phyloP scores from a whole-genome alignment of 495 filamentous ascomycete species.

The Apodospora peruviana region DNA sequence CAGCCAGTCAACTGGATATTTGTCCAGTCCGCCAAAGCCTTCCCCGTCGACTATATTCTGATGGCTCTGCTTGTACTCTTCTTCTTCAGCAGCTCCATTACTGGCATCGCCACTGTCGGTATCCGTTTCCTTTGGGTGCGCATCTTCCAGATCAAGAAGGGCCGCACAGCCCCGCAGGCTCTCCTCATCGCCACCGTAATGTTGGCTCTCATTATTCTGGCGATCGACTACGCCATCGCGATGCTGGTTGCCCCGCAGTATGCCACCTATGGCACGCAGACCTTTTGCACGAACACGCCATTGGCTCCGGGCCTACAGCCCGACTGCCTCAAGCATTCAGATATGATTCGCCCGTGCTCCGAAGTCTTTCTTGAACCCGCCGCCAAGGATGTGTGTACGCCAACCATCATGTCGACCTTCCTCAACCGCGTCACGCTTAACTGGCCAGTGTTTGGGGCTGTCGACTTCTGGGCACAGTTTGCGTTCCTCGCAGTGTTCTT shows the following conservation, averaged over 20 bases:
- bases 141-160: conserved; percentile 83
- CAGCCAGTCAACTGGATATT: conserved; percentile 93
- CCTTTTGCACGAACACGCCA: conserved; percentile 71
- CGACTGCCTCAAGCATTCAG: conserved; percentile 70
- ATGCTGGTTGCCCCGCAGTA: conserved; percentile 95
- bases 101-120: conserved; percentile 78
- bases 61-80: conserved; percentile 78
- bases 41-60: conserved; percentile 88
- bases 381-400: conserved; percentile 76
- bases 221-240: conserved; percentile 83
- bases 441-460: conserved; percentile 91
- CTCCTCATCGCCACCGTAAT: conserved; percentile 87
- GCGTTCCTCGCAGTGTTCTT: conserved; percentile 80
- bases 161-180: conserved; percentile 86
- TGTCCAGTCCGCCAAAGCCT: conserved; percentile 72
- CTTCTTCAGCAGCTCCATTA: conserved; percentile 79
- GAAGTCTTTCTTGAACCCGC: conserved; percentile 58
- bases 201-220: conserved; percentile 80
- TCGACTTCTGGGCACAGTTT: conserved; percentile 95
- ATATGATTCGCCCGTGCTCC: conserved; percentile 73
- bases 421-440: conserved; percentile 90
- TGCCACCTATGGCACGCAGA: conserved; percentile 88
- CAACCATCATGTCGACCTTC: conserved; percentile 84
- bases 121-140: conserved; percentile 94
- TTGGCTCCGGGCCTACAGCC: conserved; percentile 53